phyloP scores from a whole-genome alignment of 768 basidiomycete genomes.

The Boletus coccyginus region DNA sequence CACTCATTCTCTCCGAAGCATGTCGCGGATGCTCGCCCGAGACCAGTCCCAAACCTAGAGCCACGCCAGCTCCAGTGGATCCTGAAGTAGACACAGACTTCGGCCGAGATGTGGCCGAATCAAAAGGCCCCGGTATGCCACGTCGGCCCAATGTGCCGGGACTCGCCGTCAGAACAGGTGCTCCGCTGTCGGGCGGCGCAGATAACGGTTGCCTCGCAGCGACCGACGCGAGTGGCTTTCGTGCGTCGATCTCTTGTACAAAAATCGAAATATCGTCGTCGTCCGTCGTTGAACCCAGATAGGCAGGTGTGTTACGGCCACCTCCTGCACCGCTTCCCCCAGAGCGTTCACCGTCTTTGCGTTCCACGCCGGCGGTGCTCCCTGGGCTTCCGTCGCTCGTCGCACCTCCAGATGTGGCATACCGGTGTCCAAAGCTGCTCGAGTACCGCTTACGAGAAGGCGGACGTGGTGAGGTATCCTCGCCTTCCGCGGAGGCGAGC shows the following conservation, averaged over 20 bases:
- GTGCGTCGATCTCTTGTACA: constrained; percentile 71
- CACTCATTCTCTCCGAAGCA: constrained; percentile 16
- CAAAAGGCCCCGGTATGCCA: background rate
- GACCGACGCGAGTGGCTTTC: constrained; percentile 52
- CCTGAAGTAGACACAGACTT: background rate
- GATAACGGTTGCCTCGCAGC: constrained; percentile 14
- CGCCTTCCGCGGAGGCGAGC: constrained; percentile 34
- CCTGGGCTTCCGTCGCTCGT: constrained; percentile 36
- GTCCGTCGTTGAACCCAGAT: constrained; percentile 51
- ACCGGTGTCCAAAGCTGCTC: constrained; percentile 75
- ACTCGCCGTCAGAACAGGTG: constrained; percentile 1
- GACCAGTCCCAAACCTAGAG: constrained; percentile 16
- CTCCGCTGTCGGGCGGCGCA: background rate
- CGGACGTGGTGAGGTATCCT: constrained; percentile 28
- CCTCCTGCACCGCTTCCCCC: constrained; percentile 21
- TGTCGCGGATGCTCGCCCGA: constrained; percentile 18
- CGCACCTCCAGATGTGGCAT: constrained; percentile 42
- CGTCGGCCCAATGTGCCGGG: constrained; percentile 1
- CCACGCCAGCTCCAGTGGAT: background rate
- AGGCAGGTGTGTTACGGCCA: constrained; percentile 33
- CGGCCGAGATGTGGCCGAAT: constrained; percentile 1
- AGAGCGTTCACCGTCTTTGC: constrained; percentile 22
- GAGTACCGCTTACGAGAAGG: constrained; percentile 62
- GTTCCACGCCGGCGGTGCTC: constrained; percentile 13
- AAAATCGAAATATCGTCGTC: constrained; percentile 79